Conservation (phyloP, 805 yeast species). For the Schwanniomyces yamadae region DNA sequence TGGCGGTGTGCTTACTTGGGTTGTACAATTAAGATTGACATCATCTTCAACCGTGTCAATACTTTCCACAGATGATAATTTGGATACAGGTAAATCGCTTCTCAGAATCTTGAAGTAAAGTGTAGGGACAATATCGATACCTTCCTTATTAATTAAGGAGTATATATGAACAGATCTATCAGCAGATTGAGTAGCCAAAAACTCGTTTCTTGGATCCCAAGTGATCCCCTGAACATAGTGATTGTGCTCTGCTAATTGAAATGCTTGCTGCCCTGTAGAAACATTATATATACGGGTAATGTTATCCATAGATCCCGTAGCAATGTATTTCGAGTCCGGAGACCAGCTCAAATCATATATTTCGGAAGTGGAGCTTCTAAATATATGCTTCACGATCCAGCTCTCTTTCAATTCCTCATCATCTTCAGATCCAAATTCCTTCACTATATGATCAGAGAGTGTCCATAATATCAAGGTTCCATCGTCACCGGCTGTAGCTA, state of each 20-base stretch:
- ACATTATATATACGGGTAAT: constrained; percentile 67
- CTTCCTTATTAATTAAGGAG: constrained; percentile 29
- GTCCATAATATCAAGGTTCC: constrained; percentile 86
- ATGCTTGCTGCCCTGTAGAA: constrained; percentile 53
- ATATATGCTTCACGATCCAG: constrained; percentile 66
- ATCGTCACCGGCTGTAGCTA: constrained; percentile 96
- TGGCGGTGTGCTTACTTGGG: too few relatives aligned
- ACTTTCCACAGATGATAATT: background rate
- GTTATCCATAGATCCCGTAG: constrained; percentile 93
- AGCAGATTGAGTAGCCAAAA: constrained; percentile 82
- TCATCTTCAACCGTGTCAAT: background rate
- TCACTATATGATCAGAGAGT: constrained; percentile 49
- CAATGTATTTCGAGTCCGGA: constrained; percentile 71
- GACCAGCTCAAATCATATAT: constrained; percentile 94
- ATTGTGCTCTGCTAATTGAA: constrained; percentile 67
- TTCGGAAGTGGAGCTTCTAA: constrained; percentile 66
- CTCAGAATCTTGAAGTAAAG: constrained; percentile 6
- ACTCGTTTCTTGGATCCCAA: constrained; percentile 89
- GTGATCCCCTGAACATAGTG: constrained; percentile 95
- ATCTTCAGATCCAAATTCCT: constrained; percentile 59
- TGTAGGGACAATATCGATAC: constrained; percentile 13
- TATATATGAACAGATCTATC: constrained; percentile 83
- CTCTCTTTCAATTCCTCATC: constrained; percentile 63
- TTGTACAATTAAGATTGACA: background rate
- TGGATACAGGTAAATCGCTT: constrained; percentile 8